Evolutionary conservation across 202 grass and related monocot species (phyloP), one percentile per base, ranked within the genome.

Genomic region (Brachypodium distachyon): DNA sequence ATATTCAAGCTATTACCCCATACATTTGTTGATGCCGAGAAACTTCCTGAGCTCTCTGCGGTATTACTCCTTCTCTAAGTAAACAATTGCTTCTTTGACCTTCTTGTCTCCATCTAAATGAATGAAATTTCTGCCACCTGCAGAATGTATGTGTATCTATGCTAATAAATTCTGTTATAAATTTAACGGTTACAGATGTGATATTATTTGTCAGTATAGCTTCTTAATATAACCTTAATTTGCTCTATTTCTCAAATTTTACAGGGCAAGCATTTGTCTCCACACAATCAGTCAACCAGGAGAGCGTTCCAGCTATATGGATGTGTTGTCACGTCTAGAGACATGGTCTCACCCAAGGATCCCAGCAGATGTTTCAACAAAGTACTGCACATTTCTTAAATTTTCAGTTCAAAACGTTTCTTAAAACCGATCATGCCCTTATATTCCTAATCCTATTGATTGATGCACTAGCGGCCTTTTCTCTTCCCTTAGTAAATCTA

Each of bases 1-100:
- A 94, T 98, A 90, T 98, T 98, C 81, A 98, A 98, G 77, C 74
- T 95, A 73, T 92, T 98, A 70, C 96, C 96, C 4, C 96, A 95
- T 79, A 83, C 87, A 32, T 98, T 95, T 10, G 28, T 98, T 46
- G 74, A 88, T 73, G 71, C 82, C 61, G 85, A 89, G 4, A 84
- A 92, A 59, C 91, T 98, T 85, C 87, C 96, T 23, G 87, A 81
- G 82, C 86, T 95, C 85, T 77, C 60, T 58, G 27, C 1, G 83
- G 79, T 86, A 91, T 62, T 58, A 32, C 38, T 85, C 13, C 28
- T 91, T 67, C 55, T 91, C 12, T 36, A 72, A 39, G 29, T 14
- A 61, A 57, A 33, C 0, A 4, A 2, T 43, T 51, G 40, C 16
- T 55, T 78, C 72, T 57, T 22, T 77, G 26, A 81, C 29, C n/a